Evolutionary conservation across 495 filamentous ascomycete genomes (phyloP), one percentile per base, ranked within the genome.

Genomic region (Podospora tetraspora): DNA sequence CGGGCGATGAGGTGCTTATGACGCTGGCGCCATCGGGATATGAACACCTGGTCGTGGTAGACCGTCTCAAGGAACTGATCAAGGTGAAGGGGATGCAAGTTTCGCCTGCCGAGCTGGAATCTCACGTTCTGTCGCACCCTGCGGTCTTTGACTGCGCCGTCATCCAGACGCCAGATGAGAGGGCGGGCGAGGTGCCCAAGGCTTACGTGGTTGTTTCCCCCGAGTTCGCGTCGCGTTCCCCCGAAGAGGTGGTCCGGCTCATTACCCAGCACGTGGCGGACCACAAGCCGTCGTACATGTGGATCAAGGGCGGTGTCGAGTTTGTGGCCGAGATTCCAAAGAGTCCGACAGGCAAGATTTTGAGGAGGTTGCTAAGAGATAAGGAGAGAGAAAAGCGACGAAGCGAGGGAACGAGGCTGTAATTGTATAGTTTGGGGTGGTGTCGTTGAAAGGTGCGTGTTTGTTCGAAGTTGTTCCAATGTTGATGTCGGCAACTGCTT

Each of bases 41-140:
- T 62, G 92, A 96, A 76, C 93, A 97, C 73, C 70, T 96, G 37
- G 88, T 89, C 70, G 91, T 97, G 57, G 90, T 93, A 3, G 93
- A 97, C 74, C 87, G 93, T 2, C 89, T 97, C 73, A 97, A 97
- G 82, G 93, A 97, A 78, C 80, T 97, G 64, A 96, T 97, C 80
- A 97, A 97, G 79, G 90, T 93, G 72, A 96, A 96, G 87, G 91
- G 43, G 43, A 52, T 52, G 43, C 92, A 77, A 57, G 84, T 72
- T 32, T 24, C 27, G 22, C 88, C 87, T 0, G 87, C 86, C 0
- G 88, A 89, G 71, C 74, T 90, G 7, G 87, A 90, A 68, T 86
- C 87, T 70, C 74, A 88, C n/a, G 69, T 90, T 9, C 80, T 90
- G 5, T 84, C 85, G 0, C 84, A 89, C 70, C 64, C 72, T 1